Percentiles rank a stretch among this genome's conserved stretches.
phyloP scores from a whole-genome alignment of 2,329 filamentous ascomycete species.

The Hymenoscyphus linearis region DNA sequence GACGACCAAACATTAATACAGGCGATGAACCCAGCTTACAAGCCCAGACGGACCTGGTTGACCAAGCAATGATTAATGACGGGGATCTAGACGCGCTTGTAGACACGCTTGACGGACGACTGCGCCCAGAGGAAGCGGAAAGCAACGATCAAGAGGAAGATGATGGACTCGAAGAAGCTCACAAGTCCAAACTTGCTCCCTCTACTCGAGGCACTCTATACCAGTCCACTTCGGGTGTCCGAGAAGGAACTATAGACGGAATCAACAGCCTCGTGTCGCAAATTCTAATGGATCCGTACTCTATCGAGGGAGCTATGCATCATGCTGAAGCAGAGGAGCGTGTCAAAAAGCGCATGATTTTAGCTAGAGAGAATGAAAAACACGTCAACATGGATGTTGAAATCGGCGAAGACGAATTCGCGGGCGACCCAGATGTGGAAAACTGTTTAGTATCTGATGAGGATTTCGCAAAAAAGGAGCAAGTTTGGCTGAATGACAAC shows the following conservation, averaged over 20 bases:
- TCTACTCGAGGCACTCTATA: neutral
- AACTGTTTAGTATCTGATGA: slow-evolving; percentile 70
- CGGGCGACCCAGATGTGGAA: slow-evolving; percentile 79
- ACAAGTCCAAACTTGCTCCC: neutral
- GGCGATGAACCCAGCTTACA: slow-evolving; percentile 15
- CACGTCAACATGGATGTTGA: slow-evolving; percentile 55
- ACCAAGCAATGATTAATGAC: neutral
- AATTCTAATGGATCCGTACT: slow-evolving; percentile 59
- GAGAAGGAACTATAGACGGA: slow-evolving; percentile 45
- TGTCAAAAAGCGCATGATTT: slow-evolving; percentile 45
- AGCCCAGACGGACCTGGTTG: slow-evolving; percentile 15
- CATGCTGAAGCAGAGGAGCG: slow-evolving; percentile 54
- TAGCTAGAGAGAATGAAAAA: slow-evolving; percentile 40
- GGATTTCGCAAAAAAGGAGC: slow-evolving; percentile 79
- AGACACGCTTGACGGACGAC: neutral
- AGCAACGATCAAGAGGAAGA: neutral
- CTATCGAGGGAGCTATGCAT: slow-evolving; percentile 49
- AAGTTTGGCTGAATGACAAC: slow-evolving; percentile 91
- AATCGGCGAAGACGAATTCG: slow-evolving; percentile 77
- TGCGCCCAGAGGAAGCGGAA: neutral
- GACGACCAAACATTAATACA: neutral
- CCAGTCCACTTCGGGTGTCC: neutral
- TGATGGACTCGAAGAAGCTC: neutral
- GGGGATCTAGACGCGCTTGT: neutral
- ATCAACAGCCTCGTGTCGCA: slow-evolving; percentile 67